phyloP scores from a whole-genome alignment of 2,329 filamentous ascomycete species.

The Atkinsonella texensis region DNA sequence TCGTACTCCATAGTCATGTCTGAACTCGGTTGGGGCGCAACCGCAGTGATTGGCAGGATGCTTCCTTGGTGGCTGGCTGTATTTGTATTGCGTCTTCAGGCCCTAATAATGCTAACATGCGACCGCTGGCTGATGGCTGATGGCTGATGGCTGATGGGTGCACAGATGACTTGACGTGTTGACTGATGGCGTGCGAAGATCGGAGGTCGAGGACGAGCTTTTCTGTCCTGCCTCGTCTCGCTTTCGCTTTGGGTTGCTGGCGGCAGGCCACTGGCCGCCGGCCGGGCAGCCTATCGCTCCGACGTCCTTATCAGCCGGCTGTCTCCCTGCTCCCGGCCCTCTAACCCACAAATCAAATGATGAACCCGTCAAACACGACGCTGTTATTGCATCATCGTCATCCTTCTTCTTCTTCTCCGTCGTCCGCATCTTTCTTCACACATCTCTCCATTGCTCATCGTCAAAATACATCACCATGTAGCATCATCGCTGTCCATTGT shows the following conservation, averaged over 20 bases:
- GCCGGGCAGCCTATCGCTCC: too few relatives aligned
- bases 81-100: too few relatives aligned
- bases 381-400: neutral
- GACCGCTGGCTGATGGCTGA: neutral
- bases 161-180: neutral
- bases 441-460: neutral
- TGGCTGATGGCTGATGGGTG: neutral
- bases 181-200: neutral
- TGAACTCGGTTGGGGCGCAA: too few relatives aligned
- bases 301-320: too few relatives aligned
- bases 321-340: too few relatives aligned
- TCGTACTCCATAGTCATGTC: too few relatives aligned
- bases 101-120: too few relatives aligned
- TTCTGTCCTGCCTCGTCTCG: too few relatives aligned
- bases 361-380: too few relatives aligned
- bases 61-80: neutral
- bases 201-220: neutral
- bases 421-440: neutral
- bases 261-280: too few relatives aligned
- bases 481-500: neutral
- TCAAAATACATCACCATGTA: constrained; percentile 5
- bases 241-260: too few relatives aligned
- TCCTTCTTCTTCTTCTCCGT: neutral
- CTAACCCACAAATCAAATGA: too few relatives aligned
- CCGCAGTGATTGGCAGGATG: neutral